Base-by-base conservation (phyloP, 345 rosid genomes). In the Cochlearia excelsa region DNA sequence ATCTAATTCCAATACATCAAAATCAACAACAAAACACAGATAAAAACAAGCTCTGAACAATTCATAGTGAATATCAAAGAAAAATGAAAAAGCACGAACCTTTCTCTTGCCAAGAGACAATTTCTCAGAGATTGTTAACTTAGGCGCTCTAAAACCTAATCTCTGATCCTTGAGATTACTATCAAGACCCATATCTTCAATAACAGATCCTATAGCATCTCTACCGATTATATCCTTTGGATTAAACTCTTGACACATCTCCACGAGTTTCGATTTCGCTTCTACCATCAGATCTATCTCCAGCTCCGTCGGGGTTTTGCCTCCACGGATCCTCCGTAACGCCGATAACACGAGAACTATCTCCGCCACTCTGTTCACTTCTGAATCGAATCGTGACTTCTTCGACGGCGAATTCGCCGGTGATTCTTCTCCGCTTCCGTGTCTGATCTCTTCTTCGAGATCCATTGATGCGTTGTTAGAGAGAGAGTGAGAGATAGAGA, bases 141-240 rank as follows among this genome's bases (percentile, higher is more conserved):
- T 81, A 2, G 86, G 69, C 0, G 78, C 86, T 52, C 78, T 69
- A 60, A 77, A 82, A 52, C 89, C 98, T 70, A 84, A 74, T 37
- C 81, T 74, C 57, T 83, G 98, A 59, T 91, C 96, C 51, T 78
- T 86, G 44, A 66, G 62, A 55, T 79, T 79, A 54, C 73, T 72
- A 64, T 84, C 81, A 27, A 92, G 74, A 66, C 98, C 96, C 59
- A 92, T 74, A 79, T 92, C 96, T 72, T 92, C 98, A 78, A 88
- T 80, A 45, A 92, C 75, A 31, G 77, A 74, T 60, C 79, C 88
- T 30, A 92, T 65, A 4, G 87, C 82, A 43, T 83, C 90, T 27
- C 75, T 68, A 9, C 65, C 76, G 11, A 86, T 87, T 28, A 88
- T 73, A 69, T 92, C 98, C 67, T 72, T 85, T 0, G 98, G 98